Conservation (phyloP, 331 rosid genomes). For the Stylosanthes scabra region DNA sequence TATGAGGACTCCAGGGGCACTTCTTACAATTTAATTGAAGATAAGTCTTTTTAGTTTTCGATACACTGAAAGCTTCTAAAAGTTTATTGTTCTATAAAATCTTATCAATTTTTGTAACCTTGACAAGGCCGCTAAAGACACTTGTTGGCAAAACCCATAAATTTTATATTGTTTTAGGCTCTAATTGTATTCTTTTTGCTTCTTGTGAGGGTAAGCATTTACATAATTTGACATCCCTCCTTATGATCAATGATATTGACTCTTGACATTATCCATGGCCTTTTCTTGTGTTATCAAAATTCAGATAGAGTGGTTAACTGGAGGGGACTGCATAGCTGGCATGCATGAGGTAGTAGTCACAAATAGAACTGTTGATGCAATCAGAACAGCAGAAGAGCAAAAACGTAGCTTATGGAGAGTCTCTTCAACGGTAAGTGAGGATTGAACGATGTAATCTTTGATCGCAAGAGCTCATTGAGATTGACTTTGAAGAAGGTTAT, state of each 20-base stretch:
- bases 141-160: no score
- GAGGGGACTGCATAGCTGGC: constrained; percentile 95
- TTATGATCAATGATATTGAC: not conserved
- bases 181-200: constrained; percentile 12
- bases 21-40: no score
- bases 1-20: not conserved
- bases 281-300: constrained; percentile 4
- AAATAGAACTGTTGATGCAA: constrained; percentile 69
- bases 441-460: constrained; percentile 2
- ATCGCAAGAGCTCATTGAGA: constrained; percentile 11
- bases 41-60: no score
- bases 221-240: constrained; percentile 21
- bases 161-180: not conserved
- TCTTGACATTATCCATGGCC: constrained; percentile 24
- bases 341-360: constrained; percentile 95
- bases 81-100: no score
- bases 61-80: no score
- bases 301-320: constrained; percentile 97
- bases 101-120: no score
- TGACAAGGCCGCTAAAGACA: no score
- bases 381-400: constrained; percentile 67
- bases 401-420: constrained; percentile 90
- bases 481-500: not conserved
- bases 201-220: not conserved
- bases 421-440: constrained; percentile 87